Percentiles rank a stretch among this genome's conserved stretches.
phyloP scores from a whole-genome alignment of 176 grass and related monocot species.

The Oryza rufipogon region DNA sequence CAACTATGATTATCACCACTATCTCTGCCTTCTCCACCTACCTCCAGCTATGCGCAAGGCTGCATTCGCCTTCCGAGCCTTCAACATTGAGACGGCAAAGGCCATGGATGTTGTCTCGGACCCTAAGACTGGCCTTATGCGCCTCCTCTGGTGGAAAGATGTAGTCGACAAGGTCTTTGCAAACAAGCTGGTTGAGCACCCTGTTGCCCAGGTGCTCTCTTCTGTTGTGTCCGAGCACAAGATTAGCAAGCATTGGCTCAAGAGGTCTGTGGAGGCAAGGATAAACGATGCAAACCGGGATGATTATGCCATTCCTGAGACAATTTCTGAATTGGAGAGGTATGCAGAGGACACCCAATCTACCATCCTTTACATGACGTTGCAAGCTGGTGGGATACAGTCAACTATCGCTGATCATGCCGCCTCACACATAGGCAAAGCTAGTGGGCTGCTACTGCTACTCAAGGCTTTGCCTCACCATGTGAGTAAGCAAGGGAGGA shows the following conservation, averaged over 20 bases:
- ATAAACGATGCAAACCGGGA: conserved; percentile 80
- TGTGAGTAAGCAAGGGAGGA: conserved; percentile 61
- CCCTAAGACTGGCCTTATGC: conserved; percentile 78
- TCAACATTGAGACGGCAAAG: conserved; percentile 84
- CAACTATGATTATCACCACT: conserved; percentile 89
- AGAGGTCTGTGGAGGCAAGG: conserved; percentile 73
- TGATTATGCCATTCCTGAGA: conserved; percentile 53
- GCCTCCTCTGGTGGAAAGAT: conserved; percentile 90
- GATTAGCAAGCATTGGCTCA: conserved; percentile 91
- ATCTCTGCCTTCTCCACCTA: conserved; percentile 91
- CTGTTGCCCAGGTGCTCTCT: conserved; percentile 68
- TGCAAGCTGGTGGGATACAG: conserved; percentile 76
- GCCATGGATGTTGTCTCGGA: conserved; percentile 79
- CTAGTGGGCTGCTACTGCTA: conserved; percentile 74
- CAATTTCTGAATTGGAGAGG: conserved; percentile 64
- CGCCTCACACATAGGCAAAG: conserved; percentile 81
- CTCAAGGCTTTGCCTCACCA: conserved; percentile 91
- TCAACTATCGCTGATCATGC: conserved; percentile 80
- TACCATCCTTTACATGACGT: conserved; percentile 76
- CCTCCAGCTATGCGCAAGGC: conserved; percentile 67
- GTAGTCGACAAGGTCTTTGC: conserved; percentile 66
- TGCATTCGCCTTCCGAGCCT: conserved; percentile 78
- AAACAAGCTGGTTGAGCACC: conserved; percentile 74
- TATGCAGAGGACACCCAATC: conserved; percentile 90
- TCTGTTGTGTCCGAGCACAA: conserved; percentile 56